A percentile compares a stretch with the other conserved stretches of the same genome.
phyloP scores from a whole-genome alignment of 2,329 filamentous ascomycete genomes.

The Pseudocercospora pini-densiflorae region DNA sequence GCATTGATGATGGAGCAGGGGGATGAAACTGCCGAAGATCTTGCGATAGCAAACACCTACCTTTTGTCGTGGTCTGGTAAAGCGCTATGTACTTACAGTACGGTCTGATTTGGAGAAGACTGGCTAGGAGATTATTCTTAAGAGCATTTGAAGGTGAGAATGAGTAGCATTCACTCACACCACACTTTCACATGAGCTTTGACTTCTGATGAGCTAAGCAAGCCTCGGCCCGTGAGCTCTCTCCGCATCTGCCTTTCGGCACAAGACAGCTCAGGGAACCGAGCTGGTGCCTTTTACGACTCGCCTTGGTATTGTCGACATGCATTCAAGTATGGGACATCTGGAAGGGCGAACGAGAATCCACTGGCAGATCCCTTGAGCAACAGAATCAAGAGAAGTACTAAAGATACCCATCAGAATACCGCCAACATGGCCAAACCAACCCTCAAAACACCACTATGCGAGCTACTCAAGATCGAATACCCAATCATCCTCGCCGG shows the following conservation, averaged over 20 bases:
- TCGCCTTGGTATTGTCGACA: constrained; percentile 2
- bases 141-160: neutral
- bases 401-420: neutral
- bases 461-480: constrained; percentile 76
- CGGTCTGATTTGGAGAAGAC: neutral
- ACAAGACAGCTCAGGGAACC: constrained; percentile 11
- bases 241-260: constrained; percentile 8
- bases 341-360: neutral
- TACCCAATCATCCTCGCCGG: constrained; percentile 92
- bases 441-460: constrained; percentile 76
- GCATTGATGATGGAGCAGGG: neutral
- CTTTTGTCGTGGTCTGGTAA: neutral
- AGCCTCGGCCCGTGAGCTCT: constrained; percentile 2
- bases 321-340: constrained; percentile 4
- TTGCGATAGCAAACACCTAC: neutral
- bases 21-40: neutral
- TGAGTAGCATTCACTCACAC: neutral
- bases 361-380: constrained; percentile 2
- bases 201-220: neutral
- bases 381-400: neutral
- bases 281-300: neutral
- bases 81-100: neutral
- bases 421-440: constrained; percentile 35
- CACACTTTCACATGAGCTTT: neutral
- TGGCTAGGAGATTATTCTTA: neutral